phyloP scores from a whole-genome alignment of 2,329 filamentous ascomycete genomes.

The Penicillium sp. region DNA sequence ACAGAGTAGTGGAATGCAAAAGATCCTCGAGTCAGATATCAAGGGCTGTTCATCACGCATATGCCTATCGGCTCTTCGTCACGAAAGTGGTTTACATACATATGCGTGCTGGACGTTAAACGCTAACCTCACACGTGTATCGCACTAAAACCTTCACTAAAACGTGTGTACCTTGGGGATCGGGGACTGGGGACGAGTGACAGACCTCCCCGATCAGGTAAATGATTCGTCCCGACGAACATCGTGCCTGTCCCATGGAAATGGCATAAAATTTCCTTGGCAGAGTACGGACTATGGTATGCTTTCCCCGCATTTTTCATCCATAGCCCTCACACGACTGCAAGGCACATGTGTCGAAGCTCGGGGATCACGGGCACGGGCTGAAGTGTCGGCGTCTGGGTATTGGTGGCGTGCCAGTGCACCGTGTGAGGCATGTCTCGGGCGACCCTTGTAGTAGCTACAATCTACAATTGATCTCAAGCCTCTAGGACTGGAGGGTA shows the following conservation, averaged over 20 bases:
- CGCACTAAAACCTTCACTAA: neutral
- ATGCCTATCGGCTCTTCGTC: neutral
- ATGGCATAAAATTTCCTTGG: neutral
- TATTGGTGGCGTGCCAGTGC: neutral
- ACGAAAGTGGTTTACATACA: too few relatives aligned
- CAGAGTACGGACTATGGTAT: neutral
- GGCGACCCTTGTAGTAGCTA: neutral
- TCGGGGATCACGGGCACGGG: neutral
- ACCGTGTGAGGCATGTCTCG: neutral
- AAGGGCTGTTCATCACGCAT: neutral
- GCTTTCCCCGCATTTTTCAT: neutral
- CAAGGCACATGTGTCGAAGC: neutral
- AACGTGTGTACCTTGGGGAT: neutral
- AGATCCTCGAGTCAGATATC: conserved; percentile 5
- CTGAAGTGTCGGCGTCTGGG: neutral
- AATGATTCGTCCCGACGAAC: neutral
- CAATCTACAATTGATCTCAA: neutral
- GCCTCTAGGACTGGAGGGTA: neutral
- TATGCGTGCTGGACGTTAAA: neutral
- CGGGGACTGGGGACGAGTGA: neutral
- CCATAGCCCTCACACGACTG: neutral
- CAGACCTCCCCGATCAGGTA: neutral
- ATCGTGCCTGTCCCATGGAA: neutral
- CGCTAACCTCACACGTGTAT: neutral
- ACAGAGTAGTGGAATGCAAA: conserved; percentile 4